Conservation (phyloP, 2,329 filamentous ascomycete genomes). For the Tolypocladium paradoxum region DNA sequence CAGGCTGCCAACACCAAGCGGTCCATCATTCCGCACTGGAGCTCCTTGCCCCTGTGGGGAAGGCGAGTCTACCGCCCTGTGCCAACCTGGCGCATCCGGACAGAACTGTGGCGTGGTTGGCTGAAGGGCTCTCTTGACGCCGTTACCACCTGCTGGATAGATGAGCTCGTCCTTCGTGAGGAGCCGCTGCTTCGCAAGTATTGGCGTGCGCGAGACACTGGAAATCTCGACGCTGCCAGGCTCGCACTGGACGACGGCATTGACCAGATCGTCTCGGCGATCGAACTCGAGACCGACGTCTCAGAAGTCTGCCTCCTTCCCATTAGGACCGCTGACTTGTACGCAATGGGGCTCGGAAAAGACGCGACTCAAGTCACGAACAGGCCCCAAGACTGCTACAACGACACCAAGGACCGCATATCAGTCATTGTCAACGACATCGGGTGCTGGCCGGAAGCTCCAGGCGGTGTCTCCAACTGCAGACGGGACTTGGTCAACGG, state of each 20-base stretch:
- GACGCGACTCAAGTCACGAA: constrained; percentile 29
- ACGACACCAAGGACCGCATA: constrained; percentile 34
- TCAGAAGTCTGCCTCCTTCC: constrained; percentile 25
- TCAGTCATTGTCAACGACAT: constrained; percentile 42
- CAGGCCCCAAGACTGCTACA: constrained; percentile 28
- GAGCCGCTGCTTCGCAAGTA: constrained; percentile 33
- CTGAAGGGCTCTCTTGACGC: constrained; percentile 35
- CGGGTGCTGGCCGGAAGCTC: constrained; percentile 41
- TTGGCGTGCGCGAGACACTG: constrained; percentile 32
- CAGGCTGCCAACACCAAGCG: constrained; percentile 8
- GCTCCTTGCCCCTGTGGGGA: constrained; percentile 13
- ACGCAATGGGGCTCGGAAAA: constrained; percentile 29
- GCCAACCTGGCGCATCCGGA: constrained; percentile 36
- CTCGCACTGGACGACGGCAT: constrained; percentile 27
- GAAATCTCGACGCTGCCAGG: constrained; percentile 30
- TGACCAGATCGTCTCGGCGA: constrained; percentile 23
- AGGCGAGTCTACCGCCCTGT: constrained; percentile 21
- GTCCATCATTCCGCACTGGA: constrained; percentile 12
- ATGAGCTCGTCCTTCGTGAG: constrained; percentile 34
- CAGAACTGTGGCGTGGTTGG: constrained; percentile 38
- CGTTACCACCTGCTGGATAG: constrained; percentile 37
- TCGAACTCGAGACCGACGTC: constrained; percentile 26
- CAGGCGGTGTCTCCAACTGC: constrained; percentile 44
- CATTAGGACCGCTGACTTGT: constrained; percentile 28
- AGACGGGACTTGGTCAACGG: constrained; percentile 43